phyloP scores from a whole-genome alignment of 352 stramenopile genomes.

The Phytophthora sojae region DNA sequence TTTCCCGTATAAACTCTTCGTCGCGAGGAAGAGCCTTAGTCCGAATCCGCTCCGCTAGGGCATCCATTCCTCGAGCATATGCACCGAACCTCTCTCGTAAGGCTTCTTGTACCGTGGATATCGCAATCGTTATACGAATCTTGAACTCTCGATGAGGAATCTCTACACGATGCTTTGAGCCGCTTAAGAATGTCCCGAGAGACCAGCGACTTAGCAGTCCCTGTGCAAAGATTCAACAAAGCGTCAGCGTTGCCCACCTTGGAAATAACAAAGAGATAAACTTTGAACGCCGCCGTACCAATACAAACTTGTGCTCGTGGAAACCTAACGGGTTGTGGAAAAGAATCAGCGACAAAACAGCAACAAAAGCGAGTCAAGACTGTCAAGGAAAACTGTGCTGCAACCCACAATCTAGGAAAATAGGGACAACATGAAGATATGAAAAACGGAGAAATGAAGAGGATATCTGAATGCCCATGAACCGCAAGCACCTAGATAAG shows the following conservation, averaged over 20 bases:
- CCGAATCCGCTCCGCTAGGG: slow-evolving; percentile 52
- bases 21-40: slow-evolving; percentile 44
- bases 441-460: slow-evolving; percentile 16
- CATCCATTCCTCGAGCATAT: slow-evolving; percentile 65
- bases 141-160: slow-evolving; percentile 67
- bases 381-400: slow-evolving; percentile 29
- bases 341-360: slow-evolving; percentile 8
- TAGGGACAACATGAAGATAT: slow-evolving; percentile 8
- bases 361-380: slow-evolving; percentile 23
- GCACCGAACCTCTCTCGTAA: slow-evolving; percentile 69
- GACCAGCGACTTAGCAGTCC: slow-evolving; percentile 71
- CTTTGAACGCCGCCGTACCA: slow-evolving; percentile 37
- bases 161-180: slow-evolving; percentile 64
- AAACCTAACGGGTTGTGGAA: slow-evolving; percentile 58
- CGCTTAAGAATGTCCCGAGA: slow-evolving; percentile 57
- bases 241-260: neutral
- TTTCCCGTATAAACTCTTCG: slow-evolving; percentile 72
- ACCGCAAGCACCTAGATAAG: slow-evolving; percentile 54
- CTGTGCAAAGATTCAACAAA: slow-evolving; percentile 16
- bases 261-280: neutral
- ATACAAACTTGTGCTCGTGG: slow-evolving; percentile 80
- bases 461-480: slow-evolving; percentile 75
- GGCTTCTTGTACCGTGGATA: slow-evolving; percentile 63
- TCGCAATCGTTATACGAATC: slow-evolving; percentile 56
- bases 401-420: neutral